These are phyloP conservation scores for Suillus subalutaceus DNA, from an alignment of 768 basidiomycete species.

Conservation along the genomic window DNA sequence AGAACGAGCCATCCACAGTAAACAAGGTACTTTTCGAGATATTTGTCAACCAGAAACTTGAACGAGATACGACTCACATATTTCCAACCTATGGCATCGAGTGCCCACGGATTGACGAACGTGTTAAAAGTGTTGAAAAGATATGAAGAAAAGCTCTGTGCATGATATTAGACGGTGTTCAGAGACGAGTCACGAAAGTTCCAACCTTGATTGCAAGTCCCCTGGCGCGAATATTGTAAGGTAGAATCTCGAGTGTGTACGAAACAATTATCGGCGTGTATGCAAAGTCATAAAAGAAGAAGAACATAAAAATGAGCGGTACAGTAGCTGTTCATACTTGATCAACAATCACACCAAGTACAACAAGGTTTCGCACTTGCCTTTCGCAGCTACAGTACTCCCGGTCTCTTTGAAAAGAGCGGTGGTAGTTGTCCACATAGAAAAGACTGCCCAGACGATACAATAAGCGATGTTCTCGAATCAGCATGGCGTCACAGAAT, in stretches of 20 bases:
- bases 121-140: conserved; percentile 77
- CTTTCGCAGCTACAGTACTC: conserved; percentile 35
- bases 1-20: conserved; percentile 67
- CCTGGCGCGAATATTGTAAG: conserved; percentile 77
- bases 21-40: conserved; percentile 48
- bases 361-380: conserved; percentile 1
- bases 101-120: conserved; percentile 78
- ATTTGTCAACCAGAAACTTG: neutral
- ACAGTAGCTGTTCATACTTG: conserved; percentile 49
- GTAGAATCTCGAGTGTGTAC: conserved; percentile 78
- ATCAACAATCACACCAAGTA: neutral
- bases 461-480: neutral
- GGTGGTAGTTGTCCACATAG: conserved; percentile 56
- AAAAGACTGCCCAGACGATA: conserved; percentile 43
- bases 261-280: conserved; percentile 73
- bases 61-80: conserved; percentile 32
- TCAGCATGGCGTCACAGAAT: neutral
- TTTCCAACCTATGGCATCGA: conserved; percentile 54
- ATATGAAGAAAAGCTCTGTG: conserved; percentile 62
- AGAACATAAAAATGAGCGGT: conserved; percentile 64
- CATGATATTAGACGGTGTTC: neutral
- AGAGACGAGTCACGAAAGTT: conserved; percentile 8
- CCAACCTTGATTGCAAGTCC: conserved; percentile 76
- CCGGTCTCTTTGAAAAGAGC: conserved; percentile 38
- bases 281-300: conserved; percentile 62